Evolutionary conservation across 225 moss, liverwort and hornwort genomes (phyloP).

Genomic region (Polytrichum formosum): DNA sequence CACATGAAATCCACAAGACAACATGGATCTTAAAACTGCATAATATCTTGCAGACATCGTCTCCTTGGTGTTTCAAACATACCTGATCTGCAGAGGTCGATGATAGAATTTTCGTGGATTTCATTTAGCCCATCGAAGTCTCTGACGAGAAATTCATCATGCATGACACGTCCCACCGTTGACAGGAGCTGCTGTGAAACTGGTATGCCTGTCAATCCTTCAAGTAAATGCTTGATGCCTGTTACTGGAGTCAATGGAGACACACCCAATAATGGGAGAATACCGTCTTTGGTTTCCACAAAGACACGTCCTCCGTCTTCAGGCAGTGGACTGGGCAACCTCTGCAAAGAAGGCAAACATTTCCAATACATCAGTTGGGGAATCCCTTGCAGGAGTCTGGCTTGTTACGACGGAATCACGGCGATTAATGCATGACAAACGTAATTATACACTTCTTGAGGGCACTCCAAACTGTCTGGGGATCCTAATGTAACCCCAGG

Average conservation of each 20-base stretch:
- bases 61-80: background rate
- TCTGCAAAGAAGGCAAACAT: slow-evolving; percentile 32
- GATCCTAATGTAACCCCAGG: no score
- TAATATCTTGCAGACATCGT: no score
- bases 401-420: no score
- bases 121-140: slow-evolving; percentile 77
- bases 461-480: no score
- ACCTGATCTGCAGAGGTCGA: slow-evolving; percentile 98
- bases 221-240: slow-evolving; percentile 73
- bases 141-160: slow-evolving; percentile 73
- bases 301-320: slow-evolving; percentile 79
- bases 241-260: slow-evolving; percentile 49
- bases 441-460: no score
- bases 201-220: slow-evolving; percentile 74
- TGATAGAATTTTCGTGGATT: slow-evolving; percentile 72
- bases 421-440: no score
- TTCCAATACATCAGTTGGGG: background rate
- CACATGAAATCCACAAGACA: no score
- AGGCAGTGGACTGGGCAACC: slow-evolving; percentile 60
- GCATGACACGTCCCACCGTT: slow-evolving; percentile 87
- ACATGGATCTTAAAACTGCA: no score
- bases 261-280: slow-evolving; percentile 75
- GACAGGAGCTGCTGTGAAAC: slow-evolving; percentile 79
- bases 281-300: slow-evolving; percentile 87
- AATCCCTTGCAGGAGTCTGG: background rate